These are phyloP conservation scores for Mayamaea pseudoterrestris DNA, from an alignment of 108 stramenopile genomes.

Conservation along the genomic window DNA sequence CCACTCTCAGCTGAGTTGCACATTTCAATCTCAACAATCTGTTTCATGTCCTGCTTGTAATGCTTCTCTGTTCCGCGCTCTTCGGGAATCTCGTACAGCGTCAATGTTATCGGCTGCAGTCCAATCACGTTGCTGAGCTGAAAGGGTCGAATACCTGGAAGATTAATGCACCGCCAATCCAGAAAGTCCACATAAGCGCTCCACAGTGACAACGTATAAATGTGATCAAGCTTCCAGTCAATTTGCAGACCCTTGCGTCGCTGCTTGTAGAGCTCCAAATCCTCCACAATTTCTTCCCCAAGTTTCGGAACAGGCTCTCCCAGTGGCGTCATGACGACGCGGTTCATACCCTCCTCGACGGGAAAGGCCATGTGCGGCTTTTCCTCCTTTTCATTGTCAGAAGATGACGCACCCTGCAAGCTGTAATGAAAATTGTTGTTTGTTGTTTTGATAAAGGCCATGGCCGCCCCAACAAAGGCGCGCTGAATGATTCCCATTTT, in stretches of 20 bases:
- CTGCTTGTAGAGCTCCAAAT: constrained; percentile 43
- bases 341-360: constrained; percentile 66
- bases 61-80: constrained; percentile 20
- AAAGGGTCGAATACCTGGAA: constrained; percentile 79
- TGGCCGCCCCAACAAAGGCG: constrained; percentile 69
- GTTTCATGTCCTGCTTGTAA: constrained; percentile 15
- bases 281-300: constrained; percentile 58
- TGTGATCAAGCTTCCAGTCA: constrained; percentile 66
- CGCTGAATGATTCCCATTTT: constrained; percentile 82
- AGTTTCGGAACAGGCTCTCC: constrained; percentile 63
- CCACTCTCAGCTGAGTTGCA: constrained; percentile 11
- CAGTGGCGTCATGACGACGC: constrained; percentile 65
- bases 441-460: constrained; percentile 78
- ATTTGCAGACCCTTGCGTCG: constrained; percentile 49
- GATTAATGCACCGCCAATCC: constrained; percentile 65
- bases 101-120: constrained; percentile 52
- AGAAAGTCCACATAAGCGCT: constrained; percentile 73
- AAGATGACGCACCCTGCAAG: constrained; percentile 16
- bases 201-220: constrained; percentile 77
- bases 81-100: constrained; percentile 47
- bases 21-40: constrained; percentile 34
- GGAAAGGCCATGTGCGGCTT: constrained; percentile 82
- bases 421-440: constrained; percentile 51
- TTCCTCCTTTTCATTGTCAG: constrained; percentile 32
- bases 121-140: constrained; percentile 49